Conservation (phyloP, 192 early-diverging fungal species). For the Mortierella antarctica region DNA sequence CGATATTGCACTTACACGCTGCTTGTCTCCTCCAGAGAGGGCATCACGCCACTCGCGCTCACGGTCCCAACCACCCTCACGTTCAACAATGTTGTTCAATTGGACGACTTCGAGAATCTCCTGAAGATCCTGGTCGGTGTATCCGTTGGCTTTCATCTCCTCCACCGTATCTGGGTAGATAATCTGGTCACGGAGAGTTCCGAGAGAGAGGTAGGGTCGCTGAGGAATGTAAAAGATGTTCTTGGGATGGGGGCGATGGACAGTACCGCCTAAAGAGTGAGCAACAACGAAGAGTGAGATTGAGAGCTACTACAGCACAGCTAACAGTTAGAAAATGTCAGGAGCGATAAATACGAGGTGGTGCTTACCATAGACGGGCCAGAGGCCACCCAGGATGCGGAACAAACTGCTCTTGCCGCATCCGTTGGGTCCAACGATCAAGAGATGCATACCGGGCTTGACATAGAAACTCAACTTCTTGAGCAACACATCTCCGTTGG, state of each 20-base stretch:
- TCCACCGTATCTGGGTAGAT: conserved; percentile 93
- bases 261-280: conserved; percentile 64
- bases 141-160: conserved; percentile 78
- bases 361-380: conserved; percentile 89
- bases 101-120: conserved; percentile 87
- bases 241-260: conserved; percentile 79
- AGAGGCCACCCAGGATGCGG: conserved; percentile 95
- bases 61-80: conserved; percentile 91
- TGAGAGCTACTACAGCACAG: not conserved
- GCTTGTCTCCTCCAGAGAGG: conserved; percentile 97
- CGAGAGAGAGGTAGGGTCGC: conserved; percentile 94
- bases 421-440: conserved; percentile 96
- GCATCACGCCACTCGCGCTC: conserved; percentile 92
- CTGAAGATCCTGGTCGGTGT: conserved; percentile 83
- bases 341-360: not conserved
- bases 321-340: not conserved
- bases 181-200: conserved; percentile 96
- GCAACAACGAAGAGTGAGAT: not conserved
- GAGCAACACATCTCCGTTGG: conserved; percentile 94
- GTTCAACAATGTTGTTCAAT: conserved; percentile 82
- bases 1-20: conserved; percentile 64
- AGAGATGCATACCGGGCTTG: conserved; percentile 88
- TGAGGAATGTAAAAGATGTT: conserved; percentile 99
- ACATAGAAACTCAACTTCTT: conserved; percentile 88
- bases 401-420: conserved; percentile 95